Evolutionary conservation across 208 protist genomes (phyloP).

Genomic region (Trichomonas gallinae): DNA sequence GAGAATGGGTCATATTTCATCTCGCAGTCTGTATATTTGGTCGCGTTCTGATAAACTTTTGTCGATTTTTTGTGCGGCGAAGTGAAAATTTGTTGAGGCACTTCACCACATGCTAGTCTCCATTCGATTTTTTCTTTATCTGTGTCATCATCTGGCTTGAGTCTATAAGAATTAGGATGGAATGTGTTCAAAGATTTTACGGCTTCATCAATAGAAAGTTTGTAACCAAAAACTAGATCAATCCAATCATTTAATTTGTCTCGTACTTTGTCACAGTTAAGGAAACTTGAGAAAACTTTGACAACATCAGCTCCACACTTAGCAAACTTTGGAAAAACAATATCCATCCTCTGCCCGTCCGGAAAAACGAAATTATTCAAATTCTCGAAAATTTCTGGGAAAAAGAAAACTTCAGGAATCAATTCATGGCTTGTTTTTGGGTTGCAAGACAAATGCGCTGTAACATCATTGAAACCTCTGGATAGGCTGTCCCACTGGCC

Average conservation of each 20-base stretch:
- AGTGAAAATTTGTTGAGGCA: background rate
- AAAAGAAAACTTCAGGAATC: background rate
- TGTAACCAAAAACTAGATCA: background rate
- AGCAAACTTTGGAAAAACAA: background rate
- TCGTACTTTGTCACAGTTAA: background rate
- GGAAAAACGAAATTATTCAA: background rate
- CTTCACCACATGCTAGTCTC: background rate
- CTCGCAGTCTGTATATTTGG: background rate
- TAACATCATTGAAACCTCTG: background rate
- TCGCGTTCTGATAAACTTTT: background rate
- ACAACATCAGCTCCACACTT: background rate
- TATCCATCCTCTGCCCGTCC: background rate
- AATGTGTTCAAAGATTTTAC: background rate
- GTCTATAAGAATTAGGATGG: background rate
- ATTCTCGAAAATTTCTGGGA: background rate
- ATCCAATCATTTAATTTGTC: background rate
- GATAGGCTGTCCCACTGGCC: background rate
- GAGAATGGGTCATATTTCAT: background rate
- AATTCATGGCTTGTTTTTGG: background rate
- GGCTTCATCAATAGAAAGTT: background rate
- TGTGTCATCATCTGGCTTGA: background rate
- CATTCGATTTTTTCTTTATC: background rate
- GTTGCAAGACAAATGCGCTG: background rate
- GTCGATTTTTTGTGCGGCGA: background rate
- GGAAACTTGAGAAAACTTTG: background rate